Conservation (phyloP, 1,284 basidiomycete species). For the Waitea zeae region DNA sequence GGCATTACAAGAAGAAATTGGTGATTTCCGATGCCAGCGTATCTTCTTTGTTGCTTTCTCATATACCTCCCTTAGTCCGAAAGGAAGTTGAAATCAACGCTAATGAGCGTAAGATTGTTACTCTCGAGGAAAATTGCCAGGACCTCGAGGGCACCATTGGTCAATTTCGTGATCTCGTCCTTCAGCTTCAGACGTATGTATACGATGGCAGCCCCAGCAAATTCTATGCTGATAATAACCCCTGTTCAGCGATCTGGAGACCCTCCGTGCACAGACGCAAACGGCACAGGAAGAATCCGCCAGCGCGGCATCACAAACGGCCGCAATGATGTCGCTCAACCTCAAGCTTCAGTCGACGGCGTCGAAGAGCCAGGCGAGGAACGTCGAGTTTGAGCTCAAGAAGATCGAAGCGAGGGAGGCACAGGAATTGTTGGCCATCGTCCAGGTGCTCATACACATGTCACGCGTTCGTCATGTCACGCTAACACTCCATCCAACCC, state of each 20-base stretch:
- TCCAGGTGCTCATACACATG: constrained; percentile 26
- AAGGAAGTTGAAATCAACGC: constrained; percentile 60
- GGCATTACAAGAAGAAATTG: constrained; percentile 79
- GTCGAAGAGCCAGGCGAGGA: constrained; percentile 76
- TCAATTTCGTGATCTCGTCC: constrained; percentile 84
- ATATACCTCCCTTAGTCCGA: constrained; percentile 27
- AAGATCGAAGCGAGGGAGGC: constrained; percentile 73
- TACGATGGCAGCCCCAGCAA: constrained; percentile 5
- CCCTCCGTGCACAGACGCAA: constrained; percentile 67
- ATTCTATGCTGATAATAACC: not conserved
- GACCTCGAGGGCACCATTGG: constrained; percentile 79
- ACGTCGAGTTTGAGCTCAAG: constrained; percentile 75
- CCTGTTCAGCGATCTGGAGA: constrained; percentile 70
- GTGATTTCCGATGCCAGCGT: constrained; percentile 28
- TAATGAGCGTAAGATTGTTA: constrained; percentile 41
- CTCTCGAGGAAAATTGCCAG: constrained; percentile 60
- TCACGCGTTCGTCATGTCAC: too few relatives aligned
- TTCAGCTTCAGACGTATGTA: constrained; percentile 60
- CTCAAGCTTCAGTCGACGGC: constrained; percentile 82
- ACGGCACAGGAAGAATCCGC: constrained; percentile 71
- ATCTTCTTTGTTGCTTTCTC: not conserved
- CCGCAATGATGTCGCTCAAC: constrained; percentile 82
- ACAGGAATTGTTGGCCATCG: constrained; percentile 54
- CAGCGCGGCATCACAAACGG: constrained; percentile 54
- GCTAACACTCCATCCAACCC: constrained; percentile 4